Base-by-base conservation (phyloP, 148 eudicot genomes). In the Salicornia ramosissima region DNA sequence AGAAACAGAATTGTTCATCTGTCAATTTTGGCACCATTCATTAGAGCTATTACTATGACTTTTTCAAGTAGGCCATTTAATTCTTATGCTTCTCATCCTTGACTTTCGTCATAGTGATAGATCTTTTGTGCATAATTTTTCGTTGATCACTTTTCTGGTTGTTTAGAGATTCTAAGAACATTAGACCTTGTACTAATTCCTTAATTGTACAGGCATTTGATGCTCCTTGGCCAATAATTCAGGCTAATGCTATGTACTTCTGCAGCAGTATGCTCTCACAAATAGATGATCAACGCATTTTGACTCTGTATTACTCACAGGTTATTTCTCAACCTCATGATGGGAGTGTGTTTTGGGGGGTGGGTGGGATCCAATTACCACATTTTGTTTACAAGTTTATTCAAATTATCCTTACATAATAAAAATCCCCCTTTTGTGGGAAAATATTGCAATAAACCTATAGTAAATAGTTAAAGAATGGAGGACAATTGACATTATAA, bases 201-300 rank as follows among this genome's bases (percentile, higher is more conserved):
- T 72, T 33, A 16, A 53, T 56, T 6, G 50, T 78, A 80, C 87
- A 94, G 98, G 98, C 97, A 58, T 90, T 88, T 84, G 98, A 94
- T 85, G 96, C 96, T 79, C 98, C 98, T 74, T 94, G 98, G 98
- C 96, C 98, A 34, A 84, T 85, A 57, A 87, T 94, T 74, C 98
- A 94, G 70, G 98, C 98, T 47, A 94, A 94, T 74, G 92, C 96
- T 15, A 82, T 94, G 65, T 88, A 90, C 80, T 83, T 94, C 75
- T 87, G 91, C 65, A 79, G 98, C 79, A 79, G 96, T 80, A 69
- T 94, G 75, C 90, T 94, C 71, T 86, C 87, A 75, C 83, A 84
- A 55, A 81, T 90, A n/a, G 92, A 89, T 62, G 98, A 88, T 82
- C 90, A 83, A 71, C 92, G 88, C 43, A 80, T 90, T 42, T 83